These are phyloP conservation scores for Beverwykella pulmonaria DNA, from an alignment of 495 filamentous ascomycete genomes.

Conservation along the genomic window DNA sequence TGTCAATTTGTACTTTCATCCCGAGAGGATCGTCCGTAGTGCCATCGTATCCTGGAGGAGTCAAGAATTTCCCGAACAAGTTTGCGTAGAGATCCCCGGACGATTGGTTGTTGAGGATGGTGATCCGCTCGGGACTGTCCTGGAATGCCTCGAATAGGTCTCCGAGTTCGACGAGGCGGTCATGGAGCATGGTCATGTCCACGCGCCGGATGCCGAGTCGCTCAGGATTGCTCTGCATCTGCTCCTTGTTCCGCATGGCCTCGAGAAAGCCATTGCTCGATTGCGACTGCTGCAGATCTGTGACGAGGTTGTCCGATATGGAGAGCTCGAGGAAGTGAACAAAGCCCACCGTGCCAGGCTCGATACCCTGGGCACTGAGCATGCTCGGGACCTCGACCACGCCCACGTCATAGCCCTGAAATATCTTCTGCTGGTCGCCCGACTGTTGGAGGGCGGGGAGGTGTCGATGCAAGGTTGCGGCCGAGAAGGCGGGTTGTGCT, in stretches of 20 bases:
- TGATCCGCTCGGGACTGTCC: conserved; percentile 42
- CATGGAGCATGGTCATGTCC: conserved; percentile 52
- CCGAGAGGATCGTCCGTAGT: conserved; percentile 44
- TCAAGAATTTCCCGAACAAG: conserved; percentile 53
- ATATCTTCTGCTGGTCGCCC: conserved; percentile 44
- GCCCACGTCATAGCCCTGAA: conserved; percentile 55
- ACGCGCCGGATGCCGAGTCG: conserved; percentile 48
- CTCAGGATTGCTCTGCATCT: conserved; percentile 43
- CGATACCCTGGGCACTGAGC: conserved; percentile 71
- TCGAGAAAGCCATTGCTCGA: conserved; percentile 29
- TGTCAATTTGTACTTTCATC: conserved; percentile 57
- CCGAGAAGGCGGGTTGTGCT: conserved; percentile 53
- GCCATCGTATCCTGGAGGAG: conserved; percentile 45
- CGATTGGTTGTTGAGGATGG: conserved; percentile 51
- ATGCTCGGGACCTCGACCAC: conserved; percentile 70
- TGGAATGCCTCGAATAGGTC: conserved; percentile 49
- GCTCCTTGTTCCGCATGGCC: conserved; percentile 35
- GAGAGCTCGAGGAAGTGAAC: conserved; percentile 70
- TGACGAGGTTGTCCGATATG: conserved; percentile 62
- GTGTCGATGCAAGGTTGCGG: conserved; percentile 54
- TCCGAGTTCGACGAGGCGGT: conserved; percentile 51
- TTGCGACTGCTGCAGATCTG: conserved; percentile 40
- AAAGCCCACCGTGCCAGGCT: conserved; percentile 76
- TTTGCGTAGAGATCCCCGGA: conserved; percentile 51
- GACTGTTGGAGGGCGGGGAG: conserved; percentile 42